phyloP scores from a whole-genome alignment of 2,329 filamentous ascomycete genomes.

The Botryotinia globosa region DNA sequence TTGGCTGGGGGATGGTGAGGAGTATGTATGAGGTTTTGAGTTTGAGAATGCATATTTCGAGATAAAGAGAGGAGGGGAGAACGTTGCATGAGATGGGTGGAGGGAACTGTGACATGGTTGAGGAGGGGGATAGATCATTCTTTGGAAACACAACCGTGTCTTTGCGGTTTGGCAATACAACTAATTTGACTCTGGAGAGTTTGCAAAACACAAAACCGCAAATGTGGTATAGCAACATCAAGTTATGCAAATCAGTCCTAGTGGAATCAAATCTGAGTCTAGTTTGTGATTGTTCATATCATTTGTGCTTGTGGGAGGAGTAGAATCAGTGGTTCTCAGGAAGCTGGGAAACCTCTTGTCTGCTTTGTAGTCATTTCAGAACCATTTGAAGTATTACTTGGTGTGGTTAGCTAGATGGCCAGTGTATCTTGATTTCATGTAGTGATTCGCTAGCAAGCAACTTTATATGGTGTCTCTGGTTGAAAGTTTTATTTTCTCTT shows the following conservation, averaged over 20 bases:
- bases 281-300: too few relatives aligned
- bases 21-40: neutral
- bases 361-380: too few relatives aligned
- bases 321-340: too few relatives aligned
- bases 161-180: neutral
- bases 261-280: neutral
- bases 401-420: too few relatives aligned
- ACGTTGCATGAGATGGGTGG: too few relatives aligned
- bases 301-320: too few relatives aligned
- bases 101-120: neutral
- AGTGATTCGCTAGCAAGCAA: neutral
- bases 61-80: too few relatives aligned
- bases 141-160: neutral
- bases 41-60: neutral
- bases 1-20: neutral
- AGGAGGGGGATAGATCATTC: too few relatives aligned
- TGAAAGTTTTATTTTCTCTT: neutral
- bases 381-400: too few relatives aligned
- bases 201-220: neutral
- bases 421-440: neutral
- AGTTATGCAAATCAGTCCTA: neutral
- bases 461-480: neutral
- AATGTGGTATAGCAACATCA: neutral
- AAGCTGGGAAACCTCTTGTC: too few relatives aligned
- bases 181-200: neutral